Conservation (phyloP, 495 filamentous ascomycete genomes). For the Astrothelium subdiscretum region DNA sequence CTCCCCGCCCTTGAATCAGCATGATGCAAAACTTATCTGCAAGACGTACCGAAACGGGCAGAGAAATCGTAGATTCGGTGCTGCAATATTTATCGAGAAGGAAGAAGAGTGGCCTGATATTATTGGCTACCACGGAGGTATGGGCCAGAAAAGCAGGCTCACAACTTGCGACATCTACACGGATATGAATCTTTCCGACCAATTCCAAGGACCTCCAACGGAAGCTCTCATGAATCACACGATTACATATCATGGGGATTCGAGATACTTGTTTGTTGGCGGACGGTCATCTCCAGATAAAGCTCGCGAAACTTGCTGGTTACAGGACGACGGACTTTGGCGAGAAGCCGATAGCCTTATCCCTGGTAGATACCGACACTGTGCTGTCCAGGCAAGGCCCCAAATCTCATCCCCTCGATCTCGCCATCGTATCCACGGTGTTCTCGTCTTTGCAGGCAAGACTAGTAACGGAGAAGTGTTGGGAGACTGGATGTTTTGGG, state of each 20-base stretch:
- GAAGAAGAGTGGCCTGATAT: conserved; percentile 8
- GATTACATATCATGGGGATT: conserved; percentile 40
- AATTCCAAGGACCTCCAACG: conserved; percentile 24
- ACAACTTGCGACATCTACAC: conserved; percentile 50
- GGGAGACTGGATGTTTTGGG: conserved; percentile 55
- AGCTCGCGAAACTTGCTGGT: conserved; percentile 60
- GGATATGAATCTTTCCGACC: conserved; percentile 13
- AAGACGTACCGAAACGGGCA: background rate
- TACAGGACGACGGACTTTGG: conserved; percentile 50
- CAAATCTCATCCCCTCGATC: conserved; percentile 3
- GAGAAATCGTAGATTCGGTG: conserved; percentile 32
- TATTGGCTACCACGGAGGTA: conserved; percentile 41
- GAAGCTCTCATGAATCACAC: conserved; percentile 65
- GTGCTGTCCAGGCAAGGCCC: conserved; percentile 34
- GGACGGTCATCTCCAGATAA: conserved; percentile 64
- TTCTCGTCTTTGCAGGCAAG: conserved; percentile 64
- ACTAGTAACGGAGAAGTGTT: conserved; percentile 43
- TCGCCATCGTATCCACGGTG: conserved; percentile 12
- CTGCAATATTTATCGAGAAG: conserved; percentile 29
- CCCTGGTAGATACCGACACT: conserved; percentile 59
- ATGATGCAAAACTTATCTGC: background rate
- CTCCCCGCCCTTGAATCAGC: background rate
- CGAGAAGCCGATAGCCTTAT: conserved; percentile 49
- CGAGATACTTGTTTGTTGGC: conserved; percentile 55
- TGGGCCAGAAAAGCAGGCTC: conserved; percentile 37